Evolutionary conservation across 306 rosid genomes (phyloP).

Genomic region (Medicago lupulina): DNA sequence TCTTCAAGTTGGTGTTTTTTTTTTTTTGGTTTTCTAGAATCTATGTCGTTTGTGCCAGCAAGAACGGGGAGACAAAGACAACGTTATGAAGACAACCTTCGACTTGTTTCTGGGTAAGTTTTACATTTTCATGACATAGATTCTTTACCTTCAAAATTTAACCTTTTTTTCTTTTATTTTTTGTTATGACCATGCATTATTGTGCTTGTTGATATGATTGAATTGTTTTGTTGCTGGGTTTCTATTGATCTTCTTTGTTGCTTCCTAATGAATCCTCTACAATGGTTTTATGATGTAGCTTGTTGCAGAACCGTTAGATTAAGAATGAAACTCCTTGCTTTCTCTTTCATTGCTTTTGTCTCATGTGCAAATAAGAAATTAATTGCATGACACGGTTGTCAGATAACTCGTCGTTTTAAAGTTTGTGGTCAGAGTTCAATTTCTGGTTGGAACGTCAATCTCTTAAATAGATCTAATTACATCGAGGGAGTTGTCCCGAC

Average conservation of each 20-base stretch:
- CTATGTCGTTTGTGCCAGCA: constrained; percentile 61
- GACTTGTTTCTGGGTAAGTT: constrained; percentile 88
- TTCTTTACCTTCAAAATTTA: constrained; percentile 26
- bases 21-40: constrained; percentile 10
- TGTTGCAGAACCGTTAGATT: background rate
- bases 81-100: constrained; percentile 72
- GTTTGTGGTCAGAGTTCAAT: background rate
- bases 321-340: background rate
- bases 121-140: constrained; percentile 1
- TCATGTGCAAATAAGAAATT: constrained; percentile 27
- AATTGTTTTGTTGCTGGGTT: background rate
- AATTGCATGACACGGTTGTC: background rate
- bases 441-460: background rate
- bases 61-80: constrained; percentile 79
- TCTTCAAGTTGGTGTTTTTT: constrained; percentile 27
- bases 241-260: constrained; percentile 16
- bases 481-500: background rate
- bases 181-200: constrained; percentile 19
- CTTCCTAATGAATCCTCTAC: constrained; percentile 20
- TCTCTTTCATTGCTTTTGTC: constrained; percentile 25
- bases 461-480: background rate
- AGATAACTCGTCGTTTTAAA: background rate
- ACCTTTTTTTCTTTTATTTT: constrained; percentile 18
- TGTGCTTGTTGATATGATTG: background rate
- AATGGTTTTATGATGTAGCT: background rate